Base-by-base conservation (phyloP, 768 basidiomycete genomes). In the Filobasidium floriforme region DNA sequence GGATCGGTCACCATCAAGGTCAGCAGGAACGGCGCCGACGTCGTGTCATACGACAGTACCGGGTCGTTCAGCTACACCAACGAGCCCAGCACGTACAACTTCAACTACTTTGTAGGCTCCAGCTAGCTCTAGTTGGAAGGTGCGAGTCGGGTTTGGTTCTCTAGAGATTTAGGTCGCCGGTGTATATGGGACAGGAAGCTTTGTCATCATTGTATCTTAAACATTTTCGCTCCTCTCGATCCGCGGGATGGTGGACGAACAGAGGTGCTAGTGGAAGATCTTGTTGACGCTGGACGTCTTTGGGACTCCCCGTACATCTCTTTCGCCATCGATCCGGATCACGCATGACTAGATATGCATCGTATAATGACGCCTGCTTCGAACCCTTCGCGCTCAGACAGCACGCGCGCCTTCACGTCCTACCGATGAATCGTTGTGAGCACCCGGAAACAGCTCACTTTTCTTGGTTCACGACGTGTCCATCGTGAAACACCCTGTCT, bases 1-100 rank as follows among this genome's bases (percentile, higher is more conserved):
- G 87, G 81, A 55, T 76, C 84, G 1, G 80, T 81, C 71, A 84
- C 81, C 32, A 86, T 86, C 28, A 80, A 80, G 24, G 82, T 89
- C 81, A 72, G 77, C 28, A 82, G 84, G 70, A 77, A 77, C 66
- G 84, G 84, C 6, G 73, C 78, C 61, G 84, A 81, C 1, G 80
- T 86, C 22, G 82, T 73, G 9, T 71, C 67, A 12, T 75, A 74
- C 60, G 61, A 66, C 44, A 62, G 72, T 46, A 70, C 72, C 1
- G 55, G 55, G 15, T 69, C 60, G 12, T 78, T 73, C 65, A 57
- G 59, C n/a, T 78, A 76, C 65, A 72, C 72, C 22, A 63, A 65
- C 10, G 44, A 68, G 4, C 75, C 75, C 11, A 7, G 54, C 32
- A 73, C 72, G 2, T 79, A 79, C 75, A 79, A 79, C 70, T 79